A percentile compares a stretch with the other conserved stretches of the same genome.
These are phyloP conservation scores for Lentinula detonsa DNA, from an alignment of 768 basidiomycete species.

Conservation along the genomic window DNA sequence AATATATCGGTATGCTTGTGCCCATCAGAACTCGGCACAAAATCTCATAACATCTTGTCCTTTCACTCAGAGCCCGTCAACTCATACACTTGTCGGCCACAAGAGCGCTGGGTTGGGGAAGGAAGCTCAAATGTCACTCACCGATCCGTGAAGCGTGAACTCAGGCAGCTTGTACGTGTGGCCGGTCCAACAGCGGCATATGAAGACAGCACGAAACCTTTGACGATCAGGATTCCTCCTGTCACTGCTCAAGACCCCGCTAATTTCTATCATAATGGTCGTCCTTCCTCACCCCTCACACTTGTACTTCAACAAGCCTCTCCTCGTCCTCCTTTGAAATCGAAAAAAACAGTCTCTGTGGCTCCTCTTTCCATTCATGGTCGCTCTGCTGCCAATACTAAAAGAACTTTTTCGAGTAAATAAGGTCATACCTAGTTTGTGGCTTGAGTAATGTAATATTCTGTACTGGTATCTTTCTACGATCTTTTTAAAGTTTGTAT, in stretches of 20 bases:
- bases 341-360: neutral
- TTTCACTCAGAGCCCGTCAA: neutral
- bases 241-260: neutral
- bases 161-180: neutral
- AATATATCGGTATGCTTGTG: neutral
- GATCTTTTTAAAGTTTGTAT: too few species aligned
- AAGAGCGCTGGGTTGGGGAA: neutral
- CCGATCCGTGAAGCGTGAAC: neutral
- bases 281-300: neutral
- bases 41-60: neutral
- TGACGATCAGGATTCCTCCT: neutral
- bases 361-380: neutral
- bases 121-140: neutral
- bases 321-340: neutral
- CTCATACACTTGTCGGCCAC: neutral
- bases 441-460: neutral
- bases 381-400: neutral
- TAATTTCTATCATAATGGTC: neutral
- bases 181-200: neutral
- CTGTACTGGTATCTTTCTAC: neutral
- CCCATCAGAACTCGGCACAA: neutral
- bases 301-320: neutral
- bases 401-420: neutral
- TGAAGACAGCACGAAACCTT: neutral
- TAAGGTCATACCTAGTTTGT: neutral